Evolutionary conservation across 305 asterid genomes (phyloP), one percentile per base, ranked within the genome.

Genomic region (Solanum hybrid): DNA sequence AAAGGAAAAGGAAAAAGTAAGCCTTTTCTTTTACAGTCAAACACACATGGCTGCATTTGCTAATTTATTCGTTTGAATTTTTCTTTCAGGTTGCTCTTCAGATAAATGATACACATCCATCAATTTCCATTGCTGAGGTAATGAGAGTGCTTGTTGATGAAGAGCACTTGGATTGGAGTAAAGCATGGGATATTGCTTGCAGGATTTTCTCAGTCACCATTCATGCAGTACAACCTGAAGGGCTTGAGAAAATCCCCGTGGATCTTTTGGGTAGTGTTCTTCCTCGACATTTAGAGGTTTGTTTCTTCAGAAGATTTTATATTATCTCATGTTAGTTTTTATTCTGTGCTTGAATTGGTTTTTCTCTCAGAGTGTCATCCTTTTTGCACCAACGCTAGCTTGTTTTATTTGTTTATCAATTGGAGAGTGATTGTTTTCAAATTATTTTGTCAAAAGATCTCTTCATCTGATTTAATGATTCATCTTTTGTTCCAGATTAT

Each of bases 81-180:
- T 69, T 73, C 45, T n/a, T 72, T 66, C 91, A 93, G 95, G 93
- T 93, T 78, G 94, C 94, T 88, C 92, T 93, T 89, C 95, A 93
- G 90, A 93, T 93, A 86, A 93, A 91, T 89, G 95, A 93, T 89
- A 93, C 94, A 66, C 92, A 92, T 91, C 93, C 93, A 82, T 91
- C 93, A 34, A 89, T 92, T 88, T 90, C 92, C 80, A 90, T 92
- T 85, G 90, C 88, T 86, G 93, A 92, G 91, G 86, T 92, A 56
- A 92, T 93, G 94, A 91, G 95, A 90, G 90, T 92, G 78, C 94
- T 92, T 38, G 86, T 92, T 90, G 95, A 93, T 79, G 94, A 92
- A 90, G 94, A 93, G 69, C 69, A 90, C 89, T 89, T 93, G 88
- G 91, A 80, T 27, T 92, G 94, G 95, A 88, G 87, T 84, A 92